Conservation (phyloP, 1,139 yeast species). For the Blastobotrys petasosporus region DNA sequence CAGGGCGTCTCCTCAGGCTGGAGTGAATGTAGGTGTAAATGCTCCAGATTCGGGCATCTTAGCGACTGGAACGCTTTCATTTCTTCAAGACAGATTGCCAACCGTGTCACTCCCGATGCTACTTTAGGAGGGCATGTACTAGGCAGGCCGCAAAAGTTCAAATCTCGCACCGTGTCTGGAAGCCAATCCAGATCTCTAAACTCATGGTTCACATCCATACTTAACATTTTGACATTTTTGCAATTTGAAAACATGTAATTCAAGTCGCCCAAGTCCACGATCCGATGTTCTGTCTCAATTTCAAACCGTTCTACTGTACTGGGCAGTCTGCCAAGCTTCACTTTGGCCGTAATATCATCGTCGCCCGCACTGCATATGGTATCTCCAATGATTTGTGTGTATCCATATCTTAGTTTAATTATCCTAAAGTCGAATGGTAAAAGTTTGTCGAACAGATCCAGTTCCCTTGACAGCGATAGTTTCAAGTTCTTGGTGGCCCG, state of each 20-base stretch:
- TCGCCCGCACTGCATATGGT: slow-evolving; percentile 10
- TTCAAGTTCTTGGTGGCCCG: slow-evolving; percentile 9
- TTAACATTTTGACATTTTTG: slow-evolving; percentile 7
- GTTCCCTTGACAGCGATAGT: slow-evolving; percentile 9
- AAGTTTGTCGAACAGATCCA: slow-evolving; percentile 6
- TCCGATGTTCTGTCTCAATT: slow-evolving; percentile 12
- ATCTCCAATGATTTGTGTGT: slow-evolving; percentile 9
- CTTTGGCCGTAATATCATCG: slow-evolving; percentile 9
- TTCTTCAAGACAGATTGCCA: slow-evolving; percentile 13
- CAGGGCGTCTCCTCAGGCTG: slow-evolving; percentile 9
- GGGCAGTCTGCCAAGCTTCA: slow-evolving; percentile 8
- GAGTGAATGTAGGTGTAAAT: slow-evolving; percentile 9
- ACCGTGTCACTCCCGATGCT: slow-evolving; percentile 6
- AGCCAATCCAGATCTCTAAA: slow-evolving; percentile 11
- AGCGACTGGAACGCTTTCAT: slow-evolving; percentile 11
- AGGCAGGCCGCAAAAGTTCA: slow-evolving; percentile 12
- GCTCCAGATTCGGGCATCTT: slow-evolving; percentile 12
- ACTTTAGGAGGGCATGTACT: slow-evolving; percentile 9
- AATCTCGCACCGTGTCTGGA: slow-evolving; percentile 9
- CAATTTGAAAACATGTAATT: slow-evolving; percentile 4
- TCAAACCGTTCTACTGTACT: slow-evolving; percentile 10
- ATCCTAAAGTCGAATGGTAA: slow-evolving; percentile 10
- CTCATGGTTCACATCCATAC: slow-evolving; percentile 11
- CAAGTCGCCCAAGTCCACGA: slow-evolving; percentile 11
- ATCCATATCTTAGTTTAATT: slow-evolving; percentile 10